Conservation (phyloP, 2,329 filamentous ascomycete species). For the Fusarium abutilonis region DNA sequence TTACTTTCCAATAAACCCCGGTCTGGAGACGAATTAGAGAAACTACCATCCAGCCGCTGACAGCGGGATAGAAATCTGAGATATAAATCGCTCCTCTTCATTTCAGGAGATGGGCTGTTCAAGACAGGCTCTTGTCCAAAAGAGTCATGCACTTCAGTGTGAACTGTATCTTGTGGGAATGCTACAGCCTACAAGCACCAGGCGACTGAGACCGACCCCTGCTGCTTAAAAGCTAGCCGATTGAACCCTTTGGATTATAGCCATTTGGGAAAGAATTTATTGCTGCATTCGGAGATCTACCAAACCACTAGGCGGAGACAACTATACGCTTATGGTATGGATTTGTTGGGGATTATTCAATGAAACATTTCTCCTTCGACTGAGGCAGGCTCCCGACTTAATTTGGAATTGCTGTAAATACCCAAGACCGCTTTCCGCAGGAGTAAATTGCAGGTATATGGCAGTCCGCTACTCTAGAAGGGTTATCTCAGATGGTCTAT, state of each 20-base stretch:
- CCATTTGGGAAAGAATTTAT: neutral
- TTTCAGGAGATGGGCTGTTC: neutral
- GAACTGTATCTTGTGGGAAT: constrained; percentile 3
- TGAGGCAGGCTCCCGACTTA: constrained; percentile 2
- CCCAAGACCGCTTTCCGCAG: neutral
- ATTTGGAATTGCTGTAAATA: neutral
- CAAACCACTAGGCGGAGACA: neutral
- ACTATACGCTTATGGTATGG: neutral
- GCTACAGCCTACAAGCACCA: neutral
- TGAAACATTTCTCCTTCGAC: neutral
- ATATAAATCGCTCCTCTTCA: neutral
- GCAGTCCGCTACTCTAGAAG: neutral
- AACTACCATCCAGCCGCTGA: neutral
- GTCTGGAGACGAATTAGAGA: neutral
- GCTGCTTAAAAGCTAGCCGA: neutral
- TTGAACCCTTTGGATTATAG: neutral
- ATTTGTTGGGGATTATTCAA: neutral
- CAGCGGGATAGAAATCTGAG: neutral
- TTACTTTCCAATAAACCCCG: neutral
- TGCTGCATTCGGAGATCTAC: neutral
- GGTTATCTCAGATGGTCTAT: neutral
- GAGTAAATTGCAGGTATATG: constrained; percentile 2
- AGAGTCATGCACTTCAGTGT: constrained; percentile 6
- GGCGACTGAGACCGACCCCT: neutral
- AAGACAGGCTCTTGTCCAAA: neutral